phyloP scores from a whole-genome alignment of 2,329 filamentous ascomycete genomes.

The Trichoderma simmonsii region DNA sequence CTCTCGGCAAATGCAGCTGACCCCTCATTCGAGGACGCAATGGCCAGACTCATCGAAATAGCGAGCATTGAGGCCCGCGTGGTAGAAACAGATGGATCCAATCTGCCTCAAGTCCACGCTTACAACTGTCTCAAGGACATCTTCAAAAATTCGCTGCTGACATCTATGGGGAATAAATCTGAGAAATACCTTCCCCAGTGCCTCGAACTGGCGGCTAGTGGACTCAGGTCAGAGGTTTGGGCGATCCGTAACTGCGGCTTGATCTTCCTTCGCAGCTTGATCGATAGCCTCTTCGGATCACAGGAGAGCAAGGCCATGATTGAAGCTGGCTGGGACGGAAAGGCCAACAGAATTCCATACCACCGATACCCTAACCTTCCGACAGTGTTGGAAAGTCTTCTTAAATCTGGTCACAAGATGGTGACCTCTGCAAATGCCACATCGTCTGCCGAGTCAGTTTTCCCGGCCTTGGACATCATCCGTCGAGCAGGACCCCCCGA shows the following conservation, averaged over 20 bases:
- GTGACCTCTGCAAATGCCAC: conserved; percentile 37
- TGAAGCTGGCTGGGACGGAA: conserved; percentile 62
- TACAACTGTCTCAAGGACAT: conserved; percentile 92
- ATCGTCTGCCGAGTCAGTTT: conserved; percentile 65
- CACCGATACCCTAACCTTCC: conserved; percentile 66
- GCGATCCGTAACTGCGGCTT: conserved; percentile 91
- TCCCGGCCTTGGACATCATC: conserved; percentile 79
- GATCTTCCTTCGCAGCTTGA: conserved; percentile 81
- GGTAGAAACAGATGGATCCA: conserved; percentile 58
- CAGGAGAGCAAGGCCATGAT: conserved; percentile 65
- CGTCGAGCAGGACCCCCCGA: conserved; percentile 67
- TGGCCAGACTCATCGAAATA: conserved; percentile 60
- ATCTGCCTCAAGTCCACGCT: conserved; percentile 88
- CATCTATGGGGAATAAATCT: conserved; percentile 67
- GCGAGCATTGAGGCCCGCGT: conserved; percentile 52
- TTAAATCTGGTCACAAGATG: conserved; percentile 51
- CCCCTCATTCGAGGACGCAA: conserved; percentile 62
- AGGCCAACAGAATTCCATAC: conserved; percentile 64
- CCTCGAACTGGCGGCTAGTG: conserved; percentile 75
- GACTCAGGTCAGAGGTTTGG: conserved; percentile 81
- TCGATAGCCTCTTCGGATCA: conserved; percentile 74
- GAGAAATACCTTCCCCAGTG: conserved; percentile 71
- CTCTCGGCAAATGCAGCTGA: conserved; percentile 61
- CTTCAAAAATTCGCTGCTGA: conserved; percentile 77
- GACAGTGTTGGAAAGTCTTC: conserved; percentile 59